Conservation (phyloP, 768 basidiomycete genomes). For the Trametes elegans region DNA sequence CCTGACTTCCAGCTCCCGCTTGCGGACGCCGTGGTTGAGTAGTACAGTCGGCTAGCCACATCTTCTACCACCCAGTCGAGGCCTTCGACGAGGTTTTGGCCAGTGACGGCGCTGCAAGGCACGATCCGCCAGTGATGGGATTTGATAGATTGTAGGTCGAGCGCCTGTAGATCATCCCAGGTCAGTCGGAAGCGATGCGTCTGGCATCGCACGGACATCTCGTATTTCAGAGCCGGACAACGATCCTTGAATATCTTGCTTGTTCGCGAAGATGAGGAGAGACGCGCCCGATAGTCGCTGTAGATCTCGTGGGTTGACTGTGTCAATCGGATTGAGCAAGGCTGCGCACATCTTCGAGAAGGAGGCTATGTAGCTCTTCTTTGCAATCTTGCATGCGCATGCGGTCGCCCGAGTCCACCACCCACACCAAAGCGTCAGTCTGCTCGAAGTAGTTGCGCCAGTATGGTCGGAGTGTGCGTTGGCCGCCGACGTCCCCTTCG, state of each 20-base stretch:
- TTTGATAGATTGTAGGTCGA: constrained; percentile 76
- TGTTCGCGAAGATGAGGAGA: constrained; percentile 94
- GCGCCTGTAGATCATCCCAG: constrained; percentile 49
- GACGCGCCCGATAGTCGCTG: constrained; percentile 96
- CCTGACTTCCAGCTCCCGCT: constrained; percentile 2
- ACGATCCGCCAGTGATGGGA: constrained; percentile 90
- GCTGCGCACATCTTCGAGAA: constrained; percentile 84
- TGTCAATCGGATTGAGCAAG: background rate
- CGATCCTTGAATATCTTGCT: constrained; percentile 90
- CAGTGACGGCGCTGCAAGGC: constrained; percentile 91
- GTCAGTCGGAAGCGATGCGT: background rate
- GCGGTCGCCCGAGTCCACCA: constrained; percentile 93
- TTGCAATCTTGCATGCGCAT: constrained; percentile 89
- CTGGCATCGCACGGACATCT: constrained; percentile 52
- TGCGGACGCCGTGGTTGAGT: constrained; percentile 30
- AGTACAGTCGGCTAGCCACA: constrained; percentile 85
- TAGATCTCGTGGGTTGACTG: background rate
- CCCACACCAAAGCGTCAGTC: constrained; percentile 98
- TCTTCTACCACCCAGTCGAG: constrained; percentile 92
- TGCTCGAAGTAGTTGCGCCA: constrained; percentile 99
- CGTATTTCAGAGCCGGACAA: constrained; percentile 81
- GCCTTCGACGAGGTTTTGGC: constrained; percentile 78
- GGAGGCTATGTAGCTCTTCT: constrained; percentile 78
- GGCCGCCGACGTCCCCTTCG: constrained; percentile 99
- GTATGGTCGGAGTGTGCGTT: constrained; percentile 92